Evolutionary conservation across 1,284 basidiomycete genomes (phyloP).

Genomic region (Ustilago vetiveriae): DNA sequence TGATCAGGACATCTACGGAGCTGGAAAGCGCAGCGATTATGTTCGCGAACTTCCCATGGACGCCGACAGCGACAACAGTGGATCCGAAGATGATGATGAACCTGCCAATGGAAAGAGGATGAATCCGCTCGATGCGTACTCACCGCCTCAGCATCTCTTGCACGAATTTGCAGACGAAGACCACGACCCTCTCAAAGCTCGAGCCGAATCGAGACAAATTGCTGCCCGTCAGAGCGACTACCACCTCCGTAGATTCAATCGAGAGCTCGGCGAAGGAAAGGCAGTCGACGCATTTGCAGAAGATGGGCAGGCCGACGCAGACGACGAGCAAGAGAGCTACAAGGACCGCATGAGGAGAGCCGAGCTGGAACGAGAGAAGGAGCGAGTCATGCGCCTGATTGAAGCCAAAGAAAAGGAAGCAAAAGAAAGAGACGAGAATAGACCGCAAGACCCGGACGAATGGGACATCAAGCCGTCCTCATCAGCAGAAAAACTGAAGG

Average conservation of each 20-base stretch:
- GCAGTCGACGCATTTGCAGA: constrained; percentile 68
- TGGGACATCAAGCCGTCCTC: constrained; percentile 33
- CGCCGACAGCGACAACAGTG: constrained; percentile 23
- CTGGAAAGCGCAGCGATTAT: constrained; percentile 49
- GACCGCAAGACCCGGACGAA: constrained; percentile 64
- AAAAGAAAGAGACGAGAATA: constrained; percentile 69
- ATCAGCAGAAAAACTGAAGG: constrained; percentile 10
- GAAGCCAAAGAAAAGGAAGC: constrained; percentile 84
- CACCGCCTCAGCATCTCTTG: constrained; percentile 90
- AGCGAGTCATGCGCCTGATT: constrained; percentile 81
- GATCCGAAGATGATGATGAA: constrained; percentile 44
- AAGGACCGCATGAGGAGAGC: constrained; percentile 94
- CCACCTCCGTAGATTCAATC: constrained; percentile 84
- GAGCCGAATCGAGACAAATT: constrained; percentile 90
- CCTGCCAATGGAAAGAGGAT: constrained; percentile 13
- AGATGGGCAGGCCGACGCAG: constrained; percentile 71
- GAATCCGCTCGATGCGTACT: constrained; percentile 69
- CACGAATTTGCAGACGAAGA: constrained; percentile 92
- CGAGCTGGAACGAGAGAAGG: constrained; percentile 91
- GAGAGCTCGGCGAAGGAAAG: constrained; percentile 52
- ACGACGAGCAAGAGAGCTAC: constrained; percentile 80
- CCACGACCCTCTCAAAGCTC: constrained; percentile 91
- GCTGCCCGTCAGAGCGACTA: constrained; percentile 94
- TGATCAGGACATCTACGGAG: constrained; percentile 55
- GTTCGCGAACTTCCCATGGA: constrained; percentile 53